These are phyloP conservation scores for Heliamphora exappendiculata DNA, from an alignment of 148 eudicot genomes.

Conservation along the genomic window DNA sequence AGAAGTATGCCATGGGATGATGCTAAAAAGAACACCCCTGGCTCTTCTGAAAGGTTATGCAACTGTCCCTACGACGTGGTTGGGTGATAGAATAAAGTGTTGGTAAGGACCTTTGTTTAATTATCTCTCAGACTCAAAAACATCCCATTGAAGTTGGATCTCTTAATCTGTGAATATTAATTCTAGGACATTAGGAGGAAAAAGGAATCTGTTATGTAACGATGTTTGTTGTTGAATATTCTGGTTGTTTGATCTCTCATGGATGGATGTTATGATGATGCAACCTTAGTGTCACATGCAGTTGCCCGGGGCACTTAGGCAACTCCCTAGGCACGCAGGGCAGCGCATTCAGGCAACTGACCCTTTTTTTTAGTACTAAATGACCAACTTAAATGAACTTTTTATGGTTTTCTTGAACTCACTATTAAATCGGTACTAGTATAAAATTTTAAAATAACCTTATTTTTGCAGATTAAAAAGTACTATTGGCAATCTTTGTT, in stretches of 20 bases:
- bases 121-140: neutral
- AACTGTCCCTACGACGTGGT: neutral
- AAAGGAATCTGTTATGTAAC: neutral
- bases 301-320: no score
- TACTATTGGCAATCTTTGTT: no score
- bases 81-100: conserved; percentile 1
- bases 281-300: neutral
- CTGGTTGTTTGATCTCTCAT: neutral
- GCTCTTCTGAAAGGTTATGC: neutral
- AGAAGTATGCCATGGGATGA: conserved; percentile 21
- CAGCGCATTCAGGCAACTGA: neutral
- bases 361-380: no score
- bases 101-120: conserved; percentile 5
- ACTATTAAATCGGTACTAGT: no score
- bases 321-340: neutral
- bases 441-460: no score
- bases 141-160: neutral
- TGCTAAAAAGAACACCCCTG: neutral
- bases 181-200: neutral
- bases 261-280: neutral
- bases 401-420: no score
- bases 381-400: no score
- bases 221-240: neutral
- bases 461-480: no score
- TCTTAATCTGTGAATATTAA: conserved; percentile 11